Evolutionary conservation across 805 yeast species (phyloP).

Genomic region (Vanderwaltozyma polyspora): DNA sequence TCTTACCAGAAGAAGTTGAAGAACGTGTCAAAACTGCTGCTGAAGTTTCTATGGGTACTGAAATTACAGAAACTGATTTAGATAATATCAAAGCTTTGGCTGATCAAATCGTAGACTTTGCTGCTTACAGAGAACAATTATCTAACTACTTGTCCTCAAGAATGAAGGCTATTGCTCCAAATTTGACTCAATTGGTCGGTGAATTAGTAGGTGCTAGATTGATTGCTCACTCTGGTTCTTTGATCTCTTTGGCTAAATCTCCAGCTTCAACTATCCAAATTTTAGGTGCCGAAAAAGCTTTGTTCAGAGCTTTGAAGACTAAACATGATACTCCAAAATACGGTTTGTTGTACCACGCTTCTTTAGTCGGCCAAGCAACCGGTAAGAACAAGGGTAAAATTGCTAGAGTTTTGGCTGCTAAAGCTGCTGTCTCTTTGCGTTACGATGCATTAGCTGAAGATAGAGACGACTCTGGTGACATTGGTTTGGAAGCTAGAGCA

Average conservation of each 20-base stretch:
- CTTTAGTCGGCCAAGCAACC: slow-evolving; percentile 94
- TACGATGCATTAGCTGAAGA: slow-evolving; percentile 96
- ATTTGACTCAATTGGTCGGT: slow-evolving; percentile 88
- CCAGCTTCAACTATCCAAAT: slow-evolving; percentile 98
- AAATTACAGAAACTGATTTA: slow-evolving; percentile 84
- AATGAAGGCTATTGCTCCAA: slow-evolving; percentile 99
- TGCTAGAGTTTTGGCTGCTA: slow-evolving; percentile 97
- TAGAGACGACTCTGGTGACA: slow-evolving; percentile 88
- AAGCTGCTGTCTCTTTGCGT: slow-evolving; percentile 93
- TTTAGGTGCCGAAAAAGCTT: slow-evolving; percentile 97
- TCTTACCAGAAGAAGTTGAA: slow-evolving; percentile 88
- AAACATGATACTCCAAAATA: slow-evolving; percentile 98
- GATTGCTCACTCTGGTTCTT: slow-evolving; percentile 94
- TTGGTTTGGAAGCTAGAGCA: slow-evolving; percentile 83
- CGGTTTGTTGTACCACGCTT: slow-evolving; percentile 93
- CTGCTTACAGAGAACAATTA: slow-evolving; percentile 92
- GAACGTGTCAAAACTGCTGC: slow-evolving; percentile 86
- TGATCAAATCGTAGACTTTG: slow-evolving; percentile 89
- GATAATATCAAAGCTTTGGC: slow-evolving; percentile 84
- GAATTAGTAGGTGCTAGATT: slow-evolving; percentile 97
- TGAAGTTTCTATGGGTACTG: slow-evolving; percentile 99
- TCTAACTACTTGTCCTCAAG: slow-evolving; percentile 83
- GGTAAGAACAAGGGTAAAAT: slow-evolving; percentile 98
- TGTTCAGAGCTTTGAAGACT: slow-evolving; percentile 96
- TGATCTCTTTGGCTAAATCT: slow-evolving; percentile 89